phyloP scores from a whole-genome alignment of 805 yeast species.

The Pichia exigua region DNA sequence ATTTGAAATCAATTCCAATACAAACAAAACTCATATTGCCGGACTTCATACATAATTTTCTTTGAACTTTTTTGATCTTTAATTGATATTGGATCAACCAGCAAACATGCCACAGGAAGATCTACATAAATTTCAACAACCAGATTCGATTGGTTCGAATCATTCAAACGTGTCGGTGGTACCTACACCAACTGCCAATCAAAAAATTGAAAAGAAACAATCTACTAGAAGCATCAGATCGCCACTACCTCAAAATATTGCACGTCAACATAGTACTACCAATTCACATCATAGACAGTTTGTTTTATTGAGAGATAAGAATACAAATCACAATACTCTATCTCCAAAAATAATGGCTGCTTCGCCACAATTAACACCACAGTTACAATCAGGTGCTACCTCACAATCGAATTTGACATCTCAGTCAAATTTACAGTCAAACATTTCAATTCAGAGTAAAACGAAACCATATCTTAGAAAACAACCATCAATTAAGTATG shows the following conservation, averaged over 20 bases:
- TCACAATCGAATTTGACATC: constrained; percentile 2
- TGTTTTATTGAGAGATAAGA: constrained; percentile 24
- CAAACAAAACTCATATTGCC: background rate
- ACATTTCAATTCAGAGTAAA: constrained; percentile 3
- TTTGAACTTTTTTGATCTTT: too few relatives aligned
- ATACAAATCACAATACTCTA: background rate
- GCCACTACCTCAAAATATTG: constrained; percentile 12
- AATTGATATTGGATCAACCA: background rate
- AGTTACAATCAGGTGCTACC: constrained; percentile 13
- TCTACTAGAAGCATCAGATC: constrained; percentile 14
- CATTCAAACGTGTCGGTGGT: background rate
- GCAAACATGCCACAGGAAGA: background rate
- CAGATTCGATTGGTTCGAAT: background rate
- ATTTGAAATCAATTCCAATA: background rate
- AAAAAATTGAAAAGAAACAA: constrained; percentile 4
- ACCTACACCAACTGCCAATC: background rate
- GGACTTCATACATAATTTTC: background rate
- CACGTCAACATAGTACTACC: constrained; percentile 15
- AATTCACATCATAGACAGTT: constrained; percentile 27
- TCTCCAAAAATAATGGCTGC: constrained; percentile 8
- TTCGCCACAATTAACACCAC: constrained; percentile 6
- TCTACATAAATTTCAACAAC: background rate
- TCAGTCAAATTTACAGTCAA: background rate
- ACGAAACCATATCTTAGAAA: constrained; percentile 21
- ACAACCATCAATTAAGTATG: constrained; percentile 27